phyloP scores from a whole-genome alignment of 192 early-diverging fungal genomes.

The Funneliformis mosseae region DNA sequence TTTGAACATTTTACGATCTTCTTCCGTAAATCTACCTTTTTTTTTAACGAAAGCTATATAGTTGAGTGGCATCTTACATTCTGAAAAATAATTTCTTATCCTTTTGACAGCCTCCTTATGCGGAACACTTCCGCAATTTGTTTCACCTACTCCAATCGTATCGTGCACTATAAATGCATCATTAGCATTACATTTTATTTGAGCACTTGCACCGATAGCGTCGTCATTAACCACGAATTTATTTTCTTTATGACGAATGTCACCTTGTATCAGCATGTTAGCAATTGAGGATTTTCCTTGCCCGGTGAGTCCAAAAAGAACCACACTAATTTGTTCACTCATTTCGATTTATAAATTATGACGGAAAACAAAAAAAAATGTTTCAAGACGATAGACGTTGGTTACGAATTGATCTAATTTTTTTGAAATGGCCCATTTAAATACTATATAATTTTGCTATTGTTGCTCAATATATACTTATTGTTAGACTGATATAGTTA shows the following conservation, averaged over 20 bases:
- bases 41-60: constrained; percentile 34
- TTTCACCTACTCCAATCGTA: constrained; percentile 34
- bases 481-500: too few relatives aligned
- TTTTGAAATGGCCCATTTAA: too few relatives aligned
- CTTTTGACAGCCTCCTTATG: neutral
- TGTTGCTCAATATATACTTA: too few relatives aligned
- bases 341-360: too few relatives aligned
- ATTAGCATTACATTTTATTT: neutral
- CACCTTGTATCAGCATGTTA: constrained; percentile 34
- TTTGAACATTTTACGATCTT: too few relatives aligned
- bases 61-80: neutral
- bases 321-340: too few relatives aligned
- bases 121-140: neutral
- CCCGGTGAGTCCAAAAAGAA: neutral
- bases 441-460: too few relatives aligned
- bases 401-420: too few relatives aligned
- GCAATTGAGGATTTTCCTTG: constrained; percentile 34
- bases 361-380: too few relatives aligned
- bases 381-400: too few relatives aligned
- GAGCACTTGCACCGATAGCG: constrained; percentile 19
- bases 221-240: constrained; percentile 12
- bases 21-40: too few relatives aligned
- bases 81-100: constrained; percentile 20
- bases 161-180: constrained; percentile 30
- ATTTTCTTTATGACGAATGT: constrained; percentile 2